These are phyloP conservation scores for Acacia acuminata DNA, from an alignment of 306 rosid genomes.

Conservation along the genomic window DNA sequence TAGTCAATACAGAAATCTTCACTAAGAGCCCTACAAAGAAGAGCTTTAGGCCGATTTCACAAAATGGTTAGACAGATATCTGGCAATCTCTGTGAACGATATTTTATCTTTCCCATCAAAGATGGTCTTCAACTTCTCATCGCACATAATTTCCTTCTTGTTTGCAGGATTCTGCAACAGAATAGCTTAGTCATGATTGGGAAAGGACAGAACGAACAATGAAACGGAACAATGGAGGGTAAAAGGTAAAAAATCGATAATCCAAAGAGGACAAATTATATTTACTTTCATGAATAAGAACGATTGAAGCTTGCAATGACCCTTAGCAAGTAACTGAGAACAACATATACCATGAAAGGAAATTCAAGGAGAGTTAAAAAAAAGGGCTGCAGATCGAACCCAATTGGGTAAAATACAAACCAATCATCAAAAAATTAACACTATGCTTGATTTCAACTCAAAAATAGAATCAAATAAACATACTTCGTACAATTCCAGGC, in stretches of 20 bases:
- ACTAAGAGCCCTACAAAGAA: constrained; percentile 13
- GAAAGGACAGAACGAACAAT: not conserved
- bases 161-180: constrained; percentile 62
- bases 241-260: not conserved
- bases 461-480: constrained; percentile 8
- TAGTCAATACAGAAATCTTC: constrained; percentile 26
- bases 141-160: constrained; percentile 66
- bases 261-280: not conserved
- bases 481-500: constrained; percentile 1
- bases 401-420: not conserved
- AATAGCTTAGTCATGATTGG: constrained; percentile 21
- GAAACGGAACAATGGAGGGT: not conserved
- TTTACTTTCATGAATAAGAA: not conserved
- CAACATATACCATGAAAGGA: not conserved
- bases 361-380: not conserved
- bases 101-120: constrained; percentile 65
- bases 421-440: not conserved
- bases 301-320: not conserved
- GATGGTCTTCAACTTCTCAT: constrained; percentile 68
- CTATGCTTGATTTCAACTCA: not conserved
- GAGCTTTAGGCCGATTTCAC: constrained; percentile 43
- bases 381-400: not conserved
- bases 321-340: not conserved
- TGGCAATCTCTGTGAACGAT: constrained; percentile 57
- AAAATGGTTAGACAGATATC: constrained; percentile 56